A percentile compares a stretch with the other conserved stretches of the same genome.
Conservation (phyloP, 2,329 filamentous ascomycete genomes). For the Rhynchosporium graminicola region DNA sequence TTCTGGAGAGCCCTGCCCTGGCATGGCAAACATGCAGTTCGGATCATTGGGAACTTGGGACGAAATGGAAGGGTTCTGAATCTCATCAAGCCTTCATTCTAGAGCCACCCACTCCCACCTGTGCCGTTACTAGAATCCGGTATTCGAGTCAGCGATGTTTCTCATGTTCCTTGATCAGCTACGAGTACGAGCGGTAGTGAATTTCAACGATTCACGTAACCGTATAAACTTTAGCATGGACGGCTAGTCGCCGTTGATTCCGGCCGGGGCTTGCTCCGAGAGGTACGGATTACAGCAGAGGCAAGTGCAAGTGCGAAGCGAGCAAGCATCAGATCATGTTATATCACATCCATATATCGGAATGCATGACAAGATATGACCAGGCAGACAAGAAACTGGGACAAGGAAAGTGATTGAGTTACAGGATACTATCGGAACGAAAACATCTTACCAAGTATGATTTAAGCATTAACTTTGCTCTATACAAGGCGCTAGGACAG, state of each 20-base stretch:
- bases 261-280: constrained; percentile 2
- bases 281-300: constrained; percentile 10
- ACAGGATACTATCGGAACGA: neutral
- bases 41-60: constrained; percentile 22
- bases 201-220: neutral
- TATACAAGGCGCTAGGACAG: neutral
- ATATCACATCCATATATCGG: neutral
- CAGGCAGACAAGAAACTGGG: neutral
- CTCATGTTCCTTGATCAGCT: neutral
- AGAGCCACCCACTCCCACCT: constrained; percentile 13
- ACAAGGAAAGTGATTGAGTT: neutral
- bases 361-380: neutral
- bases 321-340: neutral
- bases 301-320: neutral
- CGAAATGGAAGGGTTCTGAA: constrained; percentile 14
- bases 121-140: neutral
- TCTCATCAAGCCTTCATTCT: constrained; percentile 10
- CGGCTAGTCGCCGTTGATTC: neutral
- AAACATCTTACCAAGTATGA: neutral
- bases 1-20: neutral
- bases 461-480: neutral
- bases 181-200: neutral
- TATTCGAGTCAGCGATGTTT: neutral
- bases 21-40: neutral
- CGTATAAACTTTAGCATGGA: constrained; percentile 4